Evolutionary conservation across 495 filamentous ascomycete species (phyloP), one percentile per base, ranked within the genome.

Genomic region (Aspergillus baeticus): DNA sequence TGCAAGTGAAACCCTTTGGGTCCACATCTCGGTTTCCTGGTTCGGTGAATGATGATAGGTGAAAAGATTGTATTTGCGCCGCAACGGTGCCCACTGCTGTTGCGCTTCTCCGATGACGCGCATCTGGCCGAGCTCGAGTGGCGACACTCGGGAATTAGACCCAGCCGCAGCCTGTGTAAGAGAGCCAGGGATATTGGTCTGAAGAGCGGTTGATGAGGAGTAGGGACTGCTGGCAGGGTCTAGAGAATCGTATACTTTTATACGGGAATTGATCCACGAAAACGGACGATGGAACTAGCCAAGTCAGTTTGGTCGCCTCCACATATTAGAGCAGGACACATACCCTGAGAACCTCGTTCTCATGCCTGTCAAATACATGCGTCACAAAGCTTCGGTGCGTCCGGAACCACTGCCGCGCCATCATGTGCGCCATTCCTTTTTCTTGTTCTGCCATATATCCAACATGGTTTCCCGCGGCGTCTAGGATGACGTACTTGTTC

Each of bases 401-500:
- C 31, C 73, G 75, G 45, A 86, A 83, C 79, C 81, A 80, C 65
- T 88, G 86, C 39, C 86, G 71, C 38, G 80, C 77, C 64, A 88
- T 70, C 53, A 79, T 73, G 44, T 71, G 81, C 1, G 71, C 81
- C 54, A 88, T 71, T 0, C 86, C 83, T 50, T 79, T 76, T 49
- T 87, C 86, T 59, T 81, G 80, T 65, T 89, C 86, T 20, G 84
- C 85, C 69, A 89, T 81, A 59, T 84, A 88, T 14, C 86, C 86
- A 45, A 89, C 75, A 57, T 87, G 85, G 29, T 83, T 81, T 6
- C 86, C 86, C 29, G 81, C 71, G n/a, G 82, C 83, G 73, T 87
- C 81, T 79, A 88, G 81, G 46, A 89, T 87, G 23, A 87, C 78
- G 62, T 89, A 89, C 63, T 80, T 81, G 57, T 89, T 88, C 14